Conservation (phyloP, 1,284 basidiomycete genomes). For the Trametes pubescens region DNA sequence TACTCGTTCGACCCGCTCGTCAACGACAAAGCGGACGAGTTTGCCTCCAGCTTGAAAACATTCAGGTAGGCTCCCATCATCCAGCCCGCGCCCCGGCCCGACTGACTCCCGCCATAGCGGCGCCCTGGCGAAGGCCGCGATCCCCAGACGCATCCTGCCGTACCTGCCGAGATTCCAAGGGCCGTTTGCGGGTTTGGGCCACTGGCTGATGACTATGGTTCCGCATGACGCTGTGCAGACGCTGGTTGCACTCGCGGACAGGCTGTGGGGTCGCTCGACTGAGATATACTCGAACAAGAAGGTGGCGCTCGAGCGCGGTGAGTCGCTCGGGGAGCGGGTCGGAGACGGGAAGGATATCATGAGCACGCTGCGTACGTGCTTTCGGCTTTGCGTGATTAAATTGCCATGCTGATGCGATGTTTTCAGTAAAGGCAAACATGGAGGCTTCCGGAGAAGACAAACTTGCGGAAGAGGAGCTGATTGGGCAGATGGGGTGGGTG, state of each 20-base stretch:
- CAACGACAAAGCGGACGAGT: slow-evolving; percentile 35
- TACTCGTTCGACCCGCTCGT: slow-evolving; percentile 46
- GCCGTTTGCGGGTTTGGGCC: not conserved
- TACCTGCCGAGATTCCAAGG: not conserved
- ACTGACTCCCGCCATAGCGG: not conserved
- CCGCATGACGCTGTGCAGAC: slow-evolving; percentile 20
- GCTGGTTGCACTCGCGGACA: slow-evolving; percentile 13
- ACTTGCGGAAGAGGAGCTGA: slow-evolving; percentile 30
- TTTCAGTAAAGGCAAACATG: slow-evolving; percentile 41
- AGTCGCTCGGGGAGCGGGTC: slow-evolving; percentile 36
- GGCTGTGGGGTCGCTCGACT: slow-evolving; percentile 9
- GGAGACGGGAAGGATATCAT: slow-evolving; percentile 43
- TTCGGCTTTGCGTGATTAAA: rapidly evolving
- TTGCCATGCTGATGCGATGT: not conserved
- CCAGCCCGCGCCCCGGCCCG: not conserved
- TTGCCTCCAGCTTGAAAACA: slow-evolving; percentile 39
- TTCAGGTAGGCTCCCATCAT: slow-evolving; percentile 33
- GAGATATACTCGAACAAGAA: slow-evolving; percentile 37
- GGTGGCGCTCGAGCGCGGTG: slow-evolving; percentile 35
- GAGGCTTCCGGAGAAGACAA: slow-evolving; percentile 36
- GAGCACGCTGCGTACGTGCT: slow-evolving; percentile 40
- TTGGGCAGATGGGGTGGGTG: slow-evolving; percentile 23
- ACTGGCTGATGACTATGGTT: slow-evolving; percentile 21
- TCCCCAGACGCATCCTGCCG: not conserved
- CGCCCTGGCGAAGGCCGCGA: not conserved